Percentiles rank a stretch among this genome's conserved stretches.
phyloP scores from a whole-genome alignment of 352 stramenopile species.

The Stephanocyclus meneghinianus region DNA sequence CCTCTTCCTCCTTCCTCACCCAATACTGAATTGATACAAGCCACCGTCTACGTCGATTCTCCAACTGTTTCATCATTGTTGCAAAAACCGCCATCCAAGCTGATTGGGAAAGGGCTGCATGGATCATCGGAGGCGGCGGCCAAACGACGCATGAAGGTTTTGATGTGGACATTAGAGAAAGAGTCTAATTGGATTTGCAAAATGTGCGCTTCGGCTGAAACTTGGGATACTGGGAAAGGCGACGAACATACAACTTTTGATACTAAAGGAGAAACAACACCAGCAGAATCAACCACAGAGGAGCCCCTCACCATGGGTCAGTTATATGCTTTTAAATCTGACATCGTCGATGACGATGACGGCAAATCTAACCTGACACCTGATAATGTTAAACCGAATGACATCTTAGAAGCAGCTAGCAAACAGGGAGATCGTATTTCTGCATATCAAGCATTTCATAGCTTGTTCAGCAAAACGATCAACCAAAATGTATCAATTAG shows the following conservation, averaged over 20 bases:
- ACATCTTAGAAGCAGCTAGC: not conserved
- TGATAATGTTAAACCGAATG: not conserved
- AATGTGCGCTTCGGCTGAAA: not conserved
- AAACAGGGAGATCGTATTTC: conserved; percentile 36
- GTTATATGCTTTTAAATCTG: no score
- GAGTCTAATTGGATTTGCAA: conserved; percentile 31
- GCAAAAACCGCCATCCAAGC: conserved; percentile 44
- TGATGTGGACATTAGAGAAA: conserved; percentile 62
- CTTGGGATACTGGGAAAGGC: not conserved
- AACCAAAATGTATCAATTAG: conserved; percentile 13
- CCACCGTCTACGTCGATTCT: not conserved
- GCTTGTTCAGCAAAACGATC: conserved; percentile 38
- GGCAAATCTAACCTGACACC: no score
- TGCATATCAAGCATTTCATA: conserved; percentile 50
- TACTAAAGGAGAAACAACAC: no score
- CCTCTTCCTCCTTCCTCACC: conserved; percentile 53
- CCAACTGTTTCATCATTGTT: not conserved
- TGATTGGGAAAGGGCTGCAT: conserved; percentile 58
- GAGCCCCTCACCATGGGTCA: no score
- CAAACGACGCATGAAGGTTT: conserved; percentile 65
- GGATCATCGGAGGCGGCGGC: conserved; percentile 69
- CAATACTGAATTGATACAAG: conserved; percentile 6
- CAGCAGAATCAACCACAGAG: no score
- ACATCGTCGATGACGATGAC: no score
- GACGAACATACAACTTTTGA: not conserved